Evolutionary conservation across 1,284 basidiomycete species (phyloP), one percentile per base, ranked within the genome.

Genomic region (Moesziomyces globuligerus): DNA sequence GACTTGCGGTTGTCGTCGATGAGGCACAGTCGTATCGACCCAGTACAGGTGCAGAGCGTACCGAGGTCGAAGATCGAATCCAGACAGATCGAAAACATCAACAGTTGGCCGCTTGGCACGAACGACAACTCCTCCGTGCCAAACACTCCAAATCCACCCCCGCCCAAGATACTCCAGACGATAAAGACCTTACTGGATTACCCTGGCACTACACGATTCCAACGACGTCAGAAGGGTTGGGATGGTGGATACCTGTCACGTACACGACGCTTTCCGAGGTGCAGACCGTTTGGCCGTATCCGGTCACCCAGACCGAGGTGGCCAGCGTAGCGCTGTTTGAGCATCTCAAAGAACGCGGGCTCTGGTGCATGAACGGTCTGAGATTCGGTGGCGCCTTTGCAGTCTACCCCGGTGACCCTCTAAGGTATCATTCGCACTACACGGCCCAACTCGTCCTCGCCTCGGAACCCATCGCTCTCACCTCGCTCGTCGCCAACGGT

Each of bases 361-460:
- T 59, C 39, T 70, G 67, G 67, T 55, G 64, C 87, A 90, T 83
- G 91, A 91, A 3, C 89, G 94, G 93, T 0, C 88, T 94, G 77
- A 91, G 90, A 76, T 99, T 99, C 78, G 96, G 96, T 7, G 94
- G 94, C 1, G 92, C 97, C 76, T 97, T 93, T 83, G 85, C 98
- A 38, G 90, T 97, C 1, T 99, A 99, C 84, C 96, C 96, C 48
- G 94, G 94, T 49, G 96, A 99, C 80, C 94, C 94, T 5, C 84
- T 98, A 28, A 87, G 96, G 17, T 99, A 96, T 82, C 96, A 99
- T 78, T 95, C 94, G 1, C 96, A 99, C 83, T 98, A 97, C 80
- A 90, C 91, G 11, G 91, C 90, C 9, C 67, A 70, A 21, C 26
- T 70, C 8, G 52, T 76, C 10, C 24, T 51, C 9, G n/a, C 40